Base-by-base conservation (phyloP, 768 basidiomycete species). In the Nevesoporus exiguus region DNA sequence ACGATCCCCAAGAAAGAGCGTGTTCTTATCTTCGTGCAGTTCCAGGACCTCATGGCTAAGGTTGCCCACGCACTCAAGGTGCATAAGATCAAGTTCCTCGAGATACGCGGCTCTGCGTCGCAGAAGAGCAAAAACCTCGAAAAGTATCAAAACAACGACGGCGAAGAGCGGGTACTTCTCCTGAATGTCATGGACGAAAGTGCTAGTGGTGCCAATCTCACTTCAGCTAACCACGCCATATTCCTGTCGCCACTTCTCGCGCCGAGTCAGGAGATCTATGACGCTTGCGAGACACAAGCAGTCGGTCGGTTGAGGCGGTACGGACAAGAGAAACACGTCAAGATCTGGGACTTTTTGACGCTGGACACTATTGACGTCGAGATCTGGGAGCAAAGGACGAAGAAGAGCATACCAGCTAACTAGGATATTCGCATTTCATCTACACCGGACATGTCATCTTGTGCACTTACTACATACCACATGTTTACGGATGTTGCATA, bases 151-250 rank as follows among this genome's bases (percentile, higher is more conserved):
- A 84, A 87, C 51, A 83, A 87, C 51, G 76, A 83, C 41, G 83
- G 86, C 63, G 74, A 80, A 53, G 89, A 90, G 61, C 82, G 86
- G 30, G 93, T 94, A 15, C 76, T 98, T 43, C 77, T 98, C 50
- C 74, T 98, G 57, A 93, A 93, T 61, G 89, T 96, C 58, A 93
- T 90, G 83, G 93, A 96, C 70, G 93, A 95, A 71, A 93, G 90
- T 57, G 90, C 92, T n/a, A 90, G 90, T 55, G 92, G 92, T 41
- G 89, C 90, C 60, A 98, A 98, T 68, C 73, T 98, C 66, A 97
- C 94, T 3, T 84, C 82, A 33, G 95, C 95, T 19, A 98, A 94
- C 71, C 93, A 95, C 66, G 94, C 93, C 34, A 87, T 97, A 67
- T 98, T 98, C 78, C 76, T 98, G 51, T 94, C 92, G 10, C 95